Conservation (phyloP, 1,139 yeast species). For the Yamadazyma aaseri region DNA sequence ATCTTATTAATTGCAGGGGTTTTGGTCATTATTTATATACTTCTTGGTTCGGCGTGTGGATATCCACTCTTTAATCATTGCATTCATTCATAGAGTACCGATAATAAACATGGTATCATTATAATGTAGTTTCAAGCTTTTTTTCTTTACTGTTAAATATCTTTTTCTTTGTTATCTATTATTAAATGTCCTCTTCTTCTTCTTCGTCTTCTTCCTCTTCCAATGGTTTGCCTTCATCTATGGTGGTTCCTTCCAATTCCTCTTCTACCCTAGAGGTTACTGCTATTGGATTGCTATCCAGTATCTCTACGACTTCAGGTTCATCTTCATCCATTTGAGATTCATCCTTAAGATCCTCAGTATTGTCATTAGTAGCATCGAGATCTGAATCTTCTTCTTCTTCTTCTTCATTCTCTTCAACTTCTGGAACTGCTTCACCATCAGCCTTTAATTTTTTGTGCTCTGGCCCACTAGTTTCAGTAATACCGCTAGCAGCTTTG, state of each 20-base stretch:
- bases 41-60: constrained; percentile 53
- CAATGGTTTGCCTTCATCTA: constrained; percentile 6
- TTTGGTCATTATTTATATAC: constrained; percentile 35
- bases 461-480: constrained; percentile 5
- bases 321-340: constrained; percentile 18
- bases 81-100: constrained; percentile 9
- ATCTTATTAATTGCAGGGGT: constrained; percentile 29
- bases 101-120: neutral
- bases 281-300: constrained; percentile 22
- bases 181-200: constrained; percentile 4
- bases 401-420: constrained; percentile 13
- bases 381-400: constrained; percentile 15
- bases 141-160: neutral
- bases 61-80: constrained; percentile 42
- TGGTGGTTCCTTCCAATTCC: constrained; percentile 10
- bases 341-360: constrained; percentile 16
- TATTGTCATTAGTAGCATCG: constrained; percentile 16
- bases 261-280: constrained; percentile 22
- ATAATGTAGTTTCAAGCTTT: neutral
- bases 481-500: constrained; percentile 18
- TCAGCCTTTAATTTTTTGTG: constrained; percentile 19
- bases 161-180: neutral
- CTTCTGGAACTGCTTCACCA: constrained; percentile 7
- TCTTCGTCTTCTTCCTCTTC: constrained; percentile 17
- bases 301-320: constrained; percentile 12